Evolutionary conservation across 2,329 filamentous ascomycete genomes (phyloP).

Genomic region (Dactylellina leptospora): DNA sequence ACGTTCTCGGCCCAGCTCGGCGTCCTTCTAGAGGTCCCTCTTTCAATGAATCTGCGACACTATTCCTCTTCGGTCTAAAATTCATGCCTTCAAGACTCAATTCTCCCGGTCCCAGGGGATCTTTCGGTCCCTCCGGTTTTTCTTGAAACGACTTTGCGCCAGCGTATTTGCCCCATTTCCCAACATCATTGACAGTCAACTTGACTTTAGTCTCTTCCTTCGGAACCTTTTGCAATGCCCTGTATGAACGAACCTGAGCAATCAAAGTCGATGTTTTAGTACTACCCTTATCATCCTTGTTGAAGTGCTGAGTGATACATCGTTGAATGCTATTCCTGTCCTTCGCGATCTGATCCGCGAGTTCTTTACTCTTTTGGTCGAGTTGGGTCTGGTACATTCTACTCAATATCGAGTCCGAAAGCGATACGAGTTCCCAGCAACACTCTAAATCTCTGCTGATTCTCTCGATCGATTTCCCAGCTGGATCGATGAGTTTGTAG

Average conservation of each 20-base stretch:
- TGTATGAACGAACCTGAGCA: background rate
- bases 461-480: slow-evolving; percentile 36
- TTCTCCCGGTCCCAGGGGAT: slow-evolving; percentile 23
- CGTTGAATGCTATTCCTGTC: slow-evolving; percentile 40
- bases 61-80: slow-evolving; percentile 23
- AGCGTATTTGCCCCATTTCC: slow-evolving; percentile 33
- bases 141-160: slow-evolving; percentile 22
- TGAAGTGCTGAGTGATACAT: slow-evolving; percentile 44
- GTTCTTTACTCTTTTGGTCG: slow-evolving; percentile 11
- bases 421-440: slow-evolving; percentile 40
- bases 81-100: slow-evolving; percentile 21
- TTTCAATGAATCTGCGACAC: slow-evolving; percentile 6
- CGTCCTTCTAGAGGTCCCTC: no score
- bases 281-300: slow-evolving; percentile 11
- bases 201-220: slow-evolving; percentile 24
- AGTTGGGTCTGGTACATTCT: slow-evolving; percentile 36
- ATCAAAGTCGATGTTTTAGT: background rate
- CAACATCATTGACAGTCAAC: slow-evolving; percentile 11
- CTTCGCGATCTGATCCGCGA: slow-evolving; percentile 33
- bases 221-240: slow-evolving; percentile 1
- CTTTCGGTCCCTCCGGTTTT: background rate
- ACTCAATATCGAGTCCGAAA: slow-evolving; percentile 34
- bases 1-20: slow-evolving; percentile 6
- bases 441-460: slow-evolving; percentile 37
- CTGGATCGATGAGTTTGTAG: slow-evolving; percentile 42